phyloP scores from a whole-genome alignment of 306 rosid genomes.

The Vigna trinervia region DNA sequence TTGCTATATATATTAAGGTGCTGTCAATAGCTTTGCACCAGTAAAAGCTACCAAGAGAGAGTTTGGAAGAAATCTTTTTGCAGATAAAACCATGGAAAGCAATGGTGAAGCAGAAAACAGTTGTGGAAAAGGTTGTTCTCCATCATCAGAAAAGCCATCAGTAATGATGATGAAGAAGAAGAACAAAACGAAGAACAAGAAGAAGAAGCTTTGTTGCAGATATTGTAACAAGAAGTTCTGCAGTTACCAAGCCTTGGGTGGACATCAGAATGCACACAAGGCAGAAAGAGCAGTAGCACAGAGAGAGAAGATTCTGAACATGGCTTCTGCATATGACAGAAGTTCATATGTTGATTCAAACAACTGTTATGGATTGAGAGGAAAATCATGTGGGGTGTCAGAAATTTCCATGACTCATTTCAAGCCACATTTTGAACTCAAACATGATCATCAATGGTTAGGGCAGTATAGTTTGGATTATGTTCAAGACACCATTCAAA shows the following conservation, averaged over 20 bases:
- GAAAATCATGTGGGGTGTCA: not conserved
- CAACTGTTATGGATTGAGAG: not conserved
- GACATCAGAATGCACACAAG: conserved; percentile 36
- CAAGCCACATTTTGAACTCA: not conserved
- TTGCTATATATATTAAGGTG: not conserved
- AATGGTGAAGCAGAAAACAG: not conserved
- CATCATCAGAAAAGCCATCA: not conserved
- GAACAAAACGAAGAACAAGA: not conserved
- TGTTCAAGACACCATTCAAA: not conserved
- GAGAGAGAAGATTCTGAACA: conserved; percentile 11
- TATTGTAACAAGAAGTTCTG: conserved; percentile 2
- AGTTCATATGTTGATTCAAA: not conserved
- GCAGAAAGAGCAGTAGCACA: not conserved
- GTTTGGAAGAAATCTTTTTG: not conserved
- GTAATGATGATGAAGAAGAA: not conserved
- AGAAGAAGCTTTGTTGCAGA: not conserved
- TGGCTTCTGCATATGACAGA: not conserved
- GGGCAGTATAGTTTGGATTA: not conserved
- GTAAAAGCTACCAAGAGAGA: not conserved
- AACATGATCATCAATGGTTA: too few species aligned
- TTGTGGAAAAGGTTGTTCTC: not conserved
- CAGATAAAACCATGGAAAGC: not conserved
- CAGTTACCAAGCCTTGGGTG: conserved; percentile 21
- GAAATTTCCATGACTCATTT: not conserved
- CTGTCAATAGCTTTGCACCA: not conserved